phyloP scores from a whole-genome alignment of 768 basidiomycete species.

The Termitomyces eurrhizus region DNA sequence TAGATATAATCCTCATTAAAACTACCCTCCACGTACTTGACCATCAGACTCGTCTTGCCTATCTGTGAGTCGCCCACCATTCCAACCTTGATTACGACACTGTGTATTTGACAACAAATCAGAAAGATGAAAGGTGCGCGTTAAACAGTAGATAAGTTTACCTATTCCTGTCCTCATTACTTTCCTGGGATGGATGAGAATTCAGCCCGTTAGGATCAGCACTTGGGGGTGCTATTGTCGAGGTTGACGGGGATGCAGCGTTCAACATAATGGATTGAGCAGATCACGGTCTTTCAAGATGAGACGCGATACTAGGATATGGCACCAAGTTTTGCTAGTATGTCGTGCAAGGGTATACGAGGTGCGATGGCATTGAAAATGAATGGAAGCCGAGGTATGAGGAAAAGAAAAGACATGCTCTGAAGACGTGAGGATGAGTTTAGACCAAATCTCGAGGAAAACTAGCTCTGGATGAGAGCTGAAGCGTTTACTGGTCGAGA shows the following conservation, averaged over 20 bases:
- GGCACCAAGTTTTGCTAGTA: constrained; percentile 13
- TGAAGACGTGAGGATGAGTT: constrained; percentile 23
- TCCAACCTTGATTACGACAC: constrained; percentile 96
- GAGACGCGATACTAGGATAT: constrained; percentile 16
- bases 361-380: constrained; percentile 17
- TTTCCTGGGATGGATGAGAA: constrained; percentile 46
- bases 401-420: constrained; percentile 38
- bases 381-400: constrained; percentile 18
- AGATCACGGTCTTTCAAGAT: constrained; percentile 14
- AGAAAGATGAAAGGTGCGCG: constrained; percentile 1
- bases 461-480: constrained; percentile 27
- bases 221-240: constrained; percentile 38
- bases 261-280: constrained; percentile 40
- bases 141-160: constrained; percentile 18
- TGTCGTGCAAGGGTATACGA: constrained; percentile 17
- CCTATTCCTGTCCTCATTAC: constrained; percentile 77
- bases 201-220: constrained; percentile 53
- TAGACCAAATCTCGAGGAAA: constrained; percentile 30
- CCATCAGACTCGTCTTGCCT: constrained; percentile 99
- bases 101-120: constrained; percentile 20
- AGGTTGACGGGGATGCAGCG: constrained; percentile 45
- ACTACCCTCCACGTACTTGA: constrained; percentile 98
- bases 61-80: constrained; percentile 99
- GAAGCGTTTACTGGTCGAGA: constrained; percentile 19
- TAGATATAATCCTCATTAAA: constrained; percentile 99